Evolutionary conservation across 148 eudicot species (phyloP), one percentile per base, ranked within the genome.

Genomic region (Dianthus caryophyllus): DNA sequence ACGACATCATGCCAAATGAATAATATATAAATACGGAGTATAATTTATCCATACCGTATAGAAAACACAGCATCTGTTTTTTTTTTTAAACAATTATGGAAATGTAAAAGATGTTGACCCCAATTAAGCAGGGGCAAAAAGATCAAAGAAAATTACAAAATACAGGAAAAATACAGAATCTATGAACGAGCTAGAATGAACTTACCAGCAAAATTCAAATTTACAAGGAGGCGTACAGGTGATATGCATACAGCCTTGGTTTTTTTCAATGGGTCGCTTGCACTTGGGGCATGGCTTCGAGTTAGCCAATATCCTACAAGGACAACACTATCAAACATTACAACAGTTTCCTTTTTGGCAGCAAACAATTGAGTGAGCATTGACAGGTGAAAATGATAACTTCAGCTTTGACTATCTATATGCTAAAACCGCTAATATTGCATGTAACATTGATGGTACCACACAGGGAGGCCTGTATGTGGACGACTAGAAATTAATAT

Each of bases 281-380:
- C 97, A 90, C 79, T 87, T 90, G 18, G 97, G 97, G 77, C 97
- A 90, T 70, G 90, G 90, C 75, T 90, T 90, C 71, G 94, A 87
- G 71, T 90, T 87, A n/a, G 97, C 97, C 68, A 90, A 79, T 80
- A 90, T 87, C 94, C 96, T 90, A 76, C 48, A 39, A 10, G 67
- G 61, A 68, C 36, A 64, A 17, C 47, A 62, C 24, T 53, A 21
- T 66, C 62, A 61, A 15, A 57, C 71, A 47, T 59, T 25, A 46
- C 2, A 22, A 41, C 20, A 26, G 2, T 53, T 47, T 36, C 2
- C 58, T 13, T 33, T n/a, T 50, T 38, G 24, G 60, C 55, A 53
- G 43, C 53, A 52, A n/a, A 63, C 53, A 43, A 71, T 2, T 26
- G 2, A 26, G 20, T 43, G 15, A 54, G 6, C 43, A 30, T 6